phyloP scores from a whole-genome alignment of 2,329 filamentous ascomycete genomes.

The Neonectria magnoliae region DNA sequence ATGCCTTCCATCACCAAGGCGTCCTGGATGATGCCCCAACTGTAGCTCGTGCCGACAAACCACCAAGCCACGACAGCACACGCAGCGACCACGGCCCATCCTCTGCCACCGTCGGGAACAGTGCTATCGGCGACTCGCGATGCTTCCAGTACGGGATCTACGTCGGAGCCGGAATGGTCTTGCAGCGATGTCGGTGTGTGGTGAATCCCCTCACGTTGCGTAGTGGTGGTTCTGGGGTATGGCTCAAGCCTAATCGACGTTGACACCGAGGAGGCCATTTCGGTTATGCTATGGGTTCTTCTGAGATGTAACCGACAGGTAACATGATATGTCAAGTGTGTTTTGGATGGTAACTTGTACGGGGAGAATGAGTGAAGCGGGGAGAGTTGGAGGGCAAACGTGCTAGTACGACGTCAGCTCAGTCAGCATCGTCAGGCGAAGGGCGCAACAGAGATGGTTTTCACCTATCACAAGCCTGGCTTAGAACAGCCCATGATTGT shows the following conservation, averaged over 20 bases:
- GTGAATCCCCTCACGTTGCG: constrained; percentile 4
- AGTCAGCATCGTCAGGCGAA: not conserved
- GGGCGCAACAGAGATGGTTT: not conserved
- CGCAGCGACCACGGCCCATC: constrained; percentile 40
- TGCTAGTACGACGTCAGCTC: not conserved
- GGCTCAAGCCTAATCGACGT: constrained; percentile 10
- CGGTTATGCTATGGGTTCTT: not conserved
- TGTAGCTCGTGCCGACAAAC: constrained; percentile 66
- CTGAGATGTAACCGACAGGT: not conserved
- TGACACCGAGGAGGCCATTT: not conserved
- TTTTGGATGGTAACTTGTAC: not conserved
- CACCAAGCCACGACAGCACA: constrained; percentile 52
- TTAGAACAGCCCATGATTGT: not conserved
- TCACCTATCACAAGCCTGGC: no score
- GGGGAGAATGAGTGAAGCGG: not conserved
- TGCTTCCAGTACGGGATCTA: constrained; percentile 36
- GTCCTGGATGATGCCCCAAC: constrained; percentile 70
- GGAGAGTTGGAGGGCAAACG: not conserved
- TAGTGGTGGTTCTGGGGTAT: not conserved
- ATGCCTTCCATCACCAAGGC: constrained; percentile 61
- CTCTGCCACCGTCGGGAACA: constrained; percentile 43
- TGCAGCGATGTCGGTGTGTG: not conserved
- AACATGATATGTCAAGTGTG: not conserved
- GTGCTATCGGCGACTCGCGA: constrained; percentile 34
- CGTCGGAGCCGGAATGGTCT: not conserved